These are phyloP conservation scores for Fallopia convolvulus DNA, from an alignment of 148 eudicot genomes.

Conservation along the genomic window DNA sequence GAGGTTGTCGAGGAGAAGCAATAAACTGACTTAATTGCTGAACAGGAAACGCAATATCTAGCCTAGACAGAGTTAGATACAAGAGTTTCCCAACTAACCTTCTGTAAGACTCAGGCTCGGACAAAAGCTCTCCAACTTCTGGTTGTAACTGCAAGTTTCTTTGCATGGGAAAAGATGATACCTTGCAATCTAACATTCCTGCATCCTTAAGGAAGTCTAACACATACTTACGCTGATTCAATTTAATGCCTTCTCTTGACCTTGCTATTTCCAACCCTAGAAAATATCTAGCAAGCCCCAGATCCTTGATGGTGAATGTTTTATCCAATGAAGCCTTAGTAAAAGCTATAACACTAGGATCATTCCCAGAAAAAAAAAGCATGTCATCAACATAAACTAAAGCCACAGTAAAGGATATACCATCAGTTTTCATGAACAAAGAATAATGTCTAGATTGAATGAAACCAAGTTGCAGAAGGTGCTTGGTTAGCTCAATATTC, in stretches of 20 bases:
- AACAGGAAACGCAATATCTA: neutral
- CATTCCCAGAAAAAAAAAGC: too few species aligned
- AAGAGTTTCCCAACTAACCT: neutral
- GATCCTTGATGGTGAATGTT: too few species aligned
- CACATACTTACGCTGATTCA: too few species aligned
- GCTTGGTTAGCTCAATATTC: neutral
- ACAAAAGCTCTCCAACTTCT: neutral
- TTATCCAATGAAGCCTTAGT: too few species aligned
- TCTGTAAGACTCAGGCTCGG: neutral
- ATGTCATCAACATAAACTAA: neutral
- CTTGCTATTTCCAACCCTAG: too few species aligned
- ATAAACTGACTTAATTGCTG: neutral
- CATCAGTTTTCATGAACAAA: neutral
- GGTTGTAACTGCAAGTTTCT: neutral
- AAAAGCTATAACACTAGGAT: too few species aligned
- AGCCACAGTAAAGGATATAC: neutral
- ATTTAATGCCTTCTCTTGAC: too few species aligned
- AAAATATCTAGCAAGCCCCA: too few species aligned
- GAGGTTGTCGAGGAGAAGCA: neutral
- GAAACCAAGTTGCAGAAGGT: neutral
- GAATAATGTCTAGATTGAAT: neutral
- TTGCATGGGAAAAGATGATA: neutral
- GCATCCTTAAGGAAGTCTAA: too few species aligned
- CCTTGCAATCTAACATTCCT: too few species aligned
- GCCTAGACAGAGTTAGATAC: neutral